These are phyloP conservation scores for Suillus plorans DNA, from an alignment of 768 basidiomycete genomes.

Conservation along the genomic window DNA sequence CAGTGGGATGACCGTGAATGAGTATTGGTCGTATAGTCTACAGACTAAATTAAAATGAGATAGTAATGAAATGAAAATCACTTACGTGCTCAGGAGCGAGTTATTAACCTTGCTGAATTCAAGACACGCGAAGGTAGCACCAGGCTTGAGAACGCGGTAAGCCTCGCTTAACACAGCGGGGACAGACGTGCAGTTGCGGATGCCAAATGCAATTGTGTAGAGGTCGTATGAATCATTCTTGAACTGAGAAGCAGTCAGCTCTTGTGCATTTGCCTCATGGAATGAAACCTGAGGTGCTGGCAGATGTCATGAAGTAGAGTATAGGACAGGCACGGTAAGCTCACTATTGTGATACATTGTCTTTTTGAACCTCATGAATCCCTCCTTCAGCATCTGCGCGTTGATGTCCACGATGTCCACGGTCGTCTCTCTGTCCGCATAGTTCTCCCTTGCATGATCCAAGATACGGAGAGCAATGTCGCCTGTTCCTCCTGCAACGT, in stretches of 20 bases:
- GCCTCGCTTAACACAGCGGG: constrained; percentile 87
- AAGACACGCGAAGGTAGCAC: constrained; percentile 91
- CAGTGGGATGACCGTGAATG: constrained; percentile 92
- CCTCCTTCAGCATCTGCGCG: constrained; percentile 91
- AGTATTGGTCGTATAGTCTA: constrained; percentile 93
- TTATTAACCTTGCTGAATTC: constrained; percentile 95
- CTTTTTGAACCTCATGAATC: constrained; percentile 85
- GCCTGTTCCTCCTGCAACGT: constrained; percentile 96
- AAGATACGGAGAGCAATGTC: constrained; percentile 95
- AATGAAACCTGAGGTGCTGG: constrained; percentile 91
- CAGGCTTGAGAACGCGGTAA: constrained; percentile 91
- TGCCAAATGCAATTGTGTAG: constrained; percentile 98
- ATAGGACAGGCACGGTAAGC: constrained; percentile 22
- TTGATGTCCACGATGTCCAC: constrained; percentile 96
- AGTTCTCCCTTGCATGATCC: constrained; percentile 85
- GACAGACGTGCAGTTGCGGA: constrained; percentile 94
- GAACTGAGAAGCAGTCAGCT: constrained; percentile 64
- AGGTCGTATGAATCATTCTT: constrained; percentile 85
- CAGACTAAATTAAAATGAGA: constrained; percentile 9
- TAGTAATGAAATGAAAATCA: constrained; percentile 15
- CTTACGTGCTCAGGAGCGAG: constrained; percentile 83
- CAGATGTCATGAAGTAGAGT: constrained; percentile 6
- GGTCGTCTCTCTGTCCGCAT: constrained; percentile 84
- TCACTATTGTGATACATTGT: constrained; percentile 98
- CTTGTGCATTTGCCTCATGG: constrained; percentile 91